Evolutionary conservation across 2,329 filamentous ascomycete species (phyloP).

Genomic region (Salinomyces thailandicus): DNA sequence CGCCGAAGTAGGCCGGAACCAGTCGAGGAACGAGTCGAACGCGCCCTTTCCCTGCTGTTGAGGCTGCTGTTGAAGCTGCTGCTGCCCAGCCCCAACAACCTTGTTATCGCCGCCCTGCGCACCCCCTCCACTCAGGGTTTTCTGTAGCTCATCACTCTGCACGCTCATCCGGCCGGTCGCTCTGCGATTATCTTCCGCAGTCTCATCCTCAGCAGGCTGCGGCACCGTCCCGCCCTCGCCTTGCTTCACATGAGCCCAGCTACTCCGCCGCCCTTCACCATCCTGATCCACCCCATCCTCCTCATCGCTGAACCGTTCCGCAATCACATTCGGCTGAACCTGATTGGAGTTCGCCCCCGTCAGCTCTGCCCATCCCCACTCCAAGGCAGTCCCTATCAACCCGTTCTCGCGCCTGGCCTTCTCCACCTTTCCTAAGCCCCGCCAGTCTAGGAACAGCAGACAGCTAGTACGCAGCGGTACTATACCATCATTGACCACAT

Average conservation of each 20-base stretch:
- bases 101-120: background rate
- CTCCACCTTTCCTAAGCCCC: conserved; percentile 82
- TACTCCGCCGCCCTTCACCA: conserved; percentile 8
- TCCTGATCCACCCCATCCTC: conserved; percentile 18
- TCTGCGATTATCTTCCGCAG: conserved; percentile 46
- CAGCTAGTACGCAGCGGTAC: conserved; percentile 92
- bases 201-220: conserved; percentile 56
- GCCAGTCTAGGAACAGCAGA: conserved; percentile 93
- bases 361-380: conserved; percentile 89
- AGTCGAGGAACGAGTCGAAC: conserved; percentile 53
- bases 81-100: conserved; percentile 7
- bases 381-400: conserved; percentile 81
- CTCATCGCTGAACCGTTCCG: conserved; percentile 14
- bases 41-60: conserved; percentile 25
- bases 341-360: conserved; percentile 58
- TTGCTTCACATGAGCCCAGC: conserved; percentile 14
- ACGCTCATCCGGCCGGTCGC: conserved; percentile 19
- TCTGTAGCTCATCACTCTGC: conserved; percentile 34
- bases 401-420: conserved; percentile 89
- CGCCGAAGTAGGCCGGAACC: conserved; percentile 53
- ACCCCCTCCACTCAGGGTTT: background rate
- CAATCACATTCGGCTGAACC: conserved; percentile 28
- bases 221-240: conserved; percentile 47
- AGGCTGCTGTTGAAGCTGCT: too few relatives aligned
- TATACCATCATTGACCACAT: conserved; percentile 95